Evolutionary conservation across 2,329 filamentous ascomycete species (phyloP).

Genomic region (Aspergillus novofumigatus): DNA sequence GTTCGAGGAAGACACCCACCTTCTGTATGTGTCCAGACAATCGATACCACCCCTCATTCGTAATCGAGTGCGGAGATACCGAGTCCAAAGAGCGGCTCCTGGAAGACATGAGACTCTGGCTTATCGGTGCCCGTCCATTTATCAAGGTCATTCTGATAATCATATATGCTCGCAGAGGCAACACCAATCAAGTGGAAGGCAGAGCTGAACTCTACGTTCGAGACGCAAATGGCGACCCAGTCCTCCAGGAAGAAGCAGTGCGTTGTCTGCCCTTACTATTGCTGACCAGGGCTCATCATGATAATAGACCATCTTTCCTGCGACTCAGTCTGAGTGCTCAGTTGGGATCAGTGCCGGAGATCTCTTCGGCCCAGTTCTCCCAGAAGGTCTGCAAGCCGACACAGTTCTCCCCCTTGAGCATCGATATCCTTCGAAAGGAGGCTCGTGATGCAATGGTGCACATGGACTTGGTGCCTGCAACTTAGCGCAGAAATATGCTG

Average conservation of each 20-base stretch:
- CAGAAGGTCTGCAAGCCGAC: background rate
- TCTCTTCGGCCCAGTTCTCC: background rate
- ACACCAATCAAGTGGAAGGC: background rate
- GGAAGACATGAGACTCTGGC: background rate
- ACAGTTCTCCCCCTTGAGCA: background rate
- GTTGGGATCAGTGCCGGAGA: background rate
- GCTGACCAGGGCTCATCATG: background rate
- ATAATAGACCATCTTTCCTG: background rate
- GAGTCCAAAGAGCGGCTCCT: background rate
- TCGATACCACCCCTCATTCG: background rate
- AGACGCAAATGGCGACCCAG: background rate
- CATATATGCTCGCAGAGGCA: background rate
- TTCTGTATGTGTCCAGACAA: background rate
- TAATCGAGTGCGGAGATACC: background rate
- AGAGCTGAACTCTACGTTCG: background rate
- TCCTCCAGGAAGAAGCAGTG: background rate
- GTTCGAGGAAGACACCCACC: background rate
- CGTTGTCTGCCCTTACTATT: background rate
- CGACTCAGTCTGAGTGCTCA: background rate
- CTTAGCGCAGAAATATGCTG: background rate
- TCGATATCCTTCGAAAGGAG: background rate
- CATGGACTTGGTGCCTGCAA: background rate
- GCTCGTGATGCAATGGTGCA: background rate
- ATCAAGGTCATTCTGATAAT: background rate
- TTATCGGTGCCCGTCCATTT: background rate